These are phyloP conservation scores for Gnaphalium uliginosum DNA, from an alignment of 129 eudicot species.

Conservation along the genomic window DNA sequence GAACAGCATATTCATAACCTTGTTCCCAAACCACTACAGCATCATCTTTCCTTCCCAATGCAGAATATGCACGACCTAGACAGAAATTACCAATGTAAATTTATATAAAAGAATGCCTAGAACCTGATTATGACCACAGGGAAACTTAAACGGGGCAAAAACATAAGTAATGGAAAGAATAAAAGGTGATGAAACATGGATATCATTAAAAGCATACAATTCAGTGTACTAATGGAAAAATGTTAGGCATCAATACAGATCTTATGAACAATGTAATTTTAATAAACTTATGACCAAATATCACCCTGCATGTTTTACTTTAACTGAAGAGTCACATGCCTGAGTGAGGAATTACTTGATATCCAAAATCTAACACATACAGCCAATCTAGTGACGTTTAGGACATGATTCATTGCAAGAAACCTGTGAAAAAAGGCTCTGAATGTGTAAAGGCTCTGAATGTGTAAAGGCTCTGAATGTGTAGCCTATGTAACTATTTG, in stretches of 20 bases:
- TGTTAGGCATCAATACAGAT: slow-evolving; percentile 10
- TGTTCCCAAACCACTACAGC: slow-evolving; percentile 85
- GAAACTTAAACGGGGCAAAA: slow-evolving; percentile 11
- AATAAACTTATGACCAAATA: slow-evolving; percentile 4
- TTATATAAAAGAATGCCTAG: slow-evolving; percentile 12
- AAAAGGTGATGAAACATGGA: slow-evolving; percentile 5
- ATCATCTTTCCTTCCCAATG: slow-evolving; percentile 81
- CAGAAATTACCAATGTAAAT: slow-evolving; percentile 14
- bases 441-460: background rate
- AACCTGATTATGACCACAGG: slow-evolving; percentile 2
- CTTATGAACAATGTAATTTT: slow-evolving; percentile 8
- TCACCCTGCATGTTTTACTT: slow-evolving; percentile 9
- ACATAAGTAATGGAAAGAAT: background rate
- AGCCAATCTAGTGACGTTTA: slow-evolving; percentile 6
- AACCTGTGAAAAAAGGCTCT: background rate
- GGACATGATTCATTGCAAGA: slow-evolving; percentile 2
- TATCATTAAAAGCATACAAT: slow-evolving; percentile 10
- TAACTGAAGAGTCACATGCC: slow-evolving; percentile 14
- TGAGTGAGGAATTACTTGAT: slow-evolving; percentile 6
- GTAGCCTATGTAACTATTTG: slow-evolving; percentile 19
- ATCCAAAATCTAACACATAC: slow-evolving; percentile 16
- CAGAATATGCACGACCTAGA: slow-evolving; percentile 87
- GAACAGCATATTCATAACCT: slow-evolving; percentile 76
- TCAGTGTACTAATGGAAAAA: slow-evolving; percentile 11
- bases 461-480: background rate